A percentile compares a stretch with the other conserved stretches of the same genome.
phyloP scores from a whole-genome alignment of 1,139 yeast species.

The Torulaspora pretoriensis region DNA sequence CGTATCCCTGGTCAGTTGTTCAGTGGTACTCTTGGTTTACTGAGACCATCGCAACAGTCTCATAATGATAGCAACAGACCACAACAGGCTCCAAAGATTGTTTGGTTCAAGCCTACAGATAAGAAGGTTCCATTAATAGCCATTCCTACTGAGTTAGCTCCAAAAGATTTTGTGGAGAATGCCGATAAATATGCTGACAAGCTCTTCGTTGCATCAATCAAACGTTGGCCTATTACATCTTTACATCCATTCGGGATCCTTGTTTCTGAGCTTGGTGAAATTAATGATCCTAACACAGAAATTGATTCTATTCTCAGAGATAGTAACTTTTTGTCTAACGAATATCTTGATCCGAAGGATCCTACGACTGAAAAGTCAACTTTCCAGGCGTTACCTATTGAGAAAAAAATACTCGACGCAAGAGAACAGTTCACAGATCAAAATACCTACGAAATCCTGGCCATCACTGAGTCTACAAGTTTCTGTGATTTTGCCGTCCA shows the following conservation, averaged over 20 bases:
- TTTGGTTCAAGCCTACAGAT: conserved; percentile 98
- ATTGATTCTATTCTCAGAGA: conserved; percentile 88
- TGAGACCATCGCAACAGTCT: conserved; percentile 95
- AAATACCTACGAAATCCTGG: conserved; percentile 47
- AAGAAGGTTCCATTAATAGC: conserved; percentile 97
- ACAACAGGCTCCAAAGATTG: conserved; percentile 76
- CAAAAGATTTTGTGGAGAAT: conserved; percentile 88
- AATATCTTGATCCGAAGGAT: conserved; percentile 56
- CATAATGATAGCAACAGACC: conserved; percentile 41
- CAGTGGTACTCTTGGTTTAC: conserved; percentile 85
- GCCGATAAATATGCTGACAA: conserved; percentile 79
- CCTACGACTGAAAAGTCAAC: conserved; percentile 33
- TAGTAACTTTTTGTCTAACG: conserved; percentile 86
- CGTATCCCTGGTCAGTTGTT: conserved; percentile 96
- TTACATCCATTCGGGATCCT: conserved; percentile 96
- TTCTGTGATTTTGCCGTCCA: conserved; percentile 75
- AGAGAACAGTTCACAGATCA: conserved; percentile 62
- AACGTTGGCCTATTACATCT: conserved; percentile 98
- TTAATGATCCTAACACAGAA: conserved; percentile 74
- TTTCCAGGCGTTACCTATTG: conserved; percentile 28
- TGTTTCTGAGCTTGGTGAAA: conserved; percentile 78
- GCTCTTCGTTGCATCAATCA: conserved; percentile 88
- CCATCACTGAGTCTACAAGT: conserved; percentile 58
- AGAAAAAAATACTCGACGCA: conserved; percentile 38
- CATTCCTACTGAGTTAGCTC: conserved; percentile 97